These are phyloP conservation scores for Kluyveromyces siamensis DNA, from an alignment of 805 yeast species.

Conservation along the genomic window DNA sequence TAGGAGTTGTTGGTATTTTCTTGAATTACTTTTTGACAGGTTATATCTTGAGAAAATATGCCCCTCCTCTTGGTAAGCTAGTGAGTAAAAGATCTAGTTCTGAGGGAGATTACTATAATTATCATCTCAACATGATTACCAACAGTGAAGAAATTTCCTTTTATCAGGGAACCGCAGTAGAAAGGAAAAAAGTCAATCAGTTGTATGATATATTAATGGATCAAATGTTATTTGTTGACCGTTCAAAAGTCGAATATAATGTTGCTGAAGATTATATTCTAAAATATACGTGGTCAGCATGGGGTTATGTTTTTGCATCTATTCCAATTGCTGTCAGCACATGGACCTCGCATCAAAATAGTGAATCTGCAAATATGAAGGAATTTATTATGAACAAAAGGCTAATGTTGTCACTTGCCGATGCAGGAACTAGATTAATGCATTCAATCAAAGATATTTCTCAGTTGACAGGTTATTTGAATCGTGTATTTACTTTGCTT, in stretches of 20 bases:
- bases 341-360: constrained; percentile 24
- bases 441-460: constrained; percentile 87
- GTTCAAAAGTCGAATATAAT: constrained; percentile 56
- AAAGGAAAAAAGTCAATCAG: constrained; percentile 52
- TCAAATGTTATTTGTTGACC: constrained; percentile 47
- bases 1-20: constrained; percentile 78
- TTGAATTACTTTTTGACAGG: constrained; percentile 78
- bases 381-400: constrained; percentile 87
- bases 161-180: constrained; percentile 79
- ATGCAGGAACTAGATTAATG: constrained; percentile 92
- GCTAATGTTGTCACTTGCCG: constrained; percentile 82
- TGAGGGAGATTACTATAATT: constrained; percentile 84
- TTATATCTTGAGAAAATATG: constrained; percentile 52
- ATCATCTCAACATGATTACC: constrained; percentile 74
- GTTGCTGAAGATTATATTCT: constrained; percentile 77
- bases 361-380: constrained; percentile 59
- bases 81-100: constrained; percentile 64
- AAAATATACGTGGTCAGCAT: constrained; percentile 90
- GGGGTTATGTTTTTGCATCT: constrained; percentile 87
- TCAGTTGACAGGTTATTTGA: constrained; percentile 86
- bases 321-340: constrained; percentile 72
- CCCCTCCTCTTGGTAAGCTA: constrained; percentile 80
- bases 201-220: constrained; percentile 49
- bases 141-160: constrained; percentile 93
- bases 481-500: constrained; percentile 68